A percentile compares a stretch with the other conserved stretches of the same genome.
These are phyloP conservation scores for Aschersonia sp. DNA, from an alignment of 2,329 filamentous ascomycete genomes.

Conservation along the genomic window DNA sequence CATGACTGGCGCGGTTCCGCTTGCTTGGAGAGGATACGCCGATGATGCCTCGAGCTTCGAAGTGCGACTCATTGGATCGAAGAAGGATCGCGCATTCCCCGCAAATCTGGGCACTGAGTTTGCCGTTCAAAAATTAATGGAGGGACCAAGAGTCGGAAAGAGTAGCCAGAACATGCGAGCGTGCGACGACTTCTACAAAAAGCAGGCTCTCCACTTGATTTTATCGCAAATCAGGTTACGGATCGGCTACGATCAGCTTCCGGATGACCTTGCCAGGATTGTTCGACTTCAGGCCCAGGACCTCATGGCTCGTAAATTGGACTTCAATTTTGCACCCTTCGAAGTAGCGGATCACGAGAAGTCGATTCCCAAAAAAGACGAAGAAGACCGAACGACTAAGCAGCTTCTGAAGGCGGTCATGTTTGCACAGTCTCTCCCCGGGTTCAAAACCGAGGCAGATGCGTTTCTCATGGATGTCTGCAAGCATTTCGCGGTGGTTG, in stretches of 20 bases:
- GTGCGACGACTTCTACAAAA: conserved; percentile 74
- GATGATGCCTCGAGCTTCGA: conserved; percentile 85
- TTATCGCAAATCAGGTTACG: conserved; percentile 81
- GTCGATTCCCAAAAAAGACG: conserved; percentile 75
- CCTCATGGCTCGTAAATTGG: conserved; percentile 55
- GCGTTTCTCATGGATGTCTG: conserved; percentile 68
- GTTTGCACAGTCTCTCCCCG: conserved; percentile 67
- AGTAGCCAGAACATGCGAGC: conserved; percentile 38
- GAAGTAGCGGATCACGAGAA: conserved; percentile 64
- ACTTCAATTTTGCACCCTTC: conserved; percentile 55
- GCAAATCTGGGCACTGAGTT: conserved; percentile 75
- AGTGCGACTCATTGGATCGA: conserved; percentile 75
- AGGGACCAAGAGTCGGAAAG: conserved; percentile 51
- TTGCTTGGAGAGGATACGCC: conserved; percentile 70
- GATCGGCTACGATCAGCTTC: conserved; percentile 73
- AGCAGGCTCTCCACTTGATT: conserved; percentile 78
- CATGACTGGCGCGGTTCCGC: conserved; percentile 74
- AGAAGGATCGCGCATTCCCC: conserved; percentile 77
- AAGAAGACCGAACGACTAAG: conserved; percentile 69
- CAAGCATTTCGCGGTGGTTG: conserved; percentile 79
- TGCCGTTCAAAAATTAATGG: conserved; percentile 77
- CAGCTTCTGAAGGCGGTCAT: conserved; percentile 82
- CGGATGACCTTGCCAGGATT: conserved; percentile 74
- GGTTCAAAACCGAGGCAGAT: conserved; percentile 63
- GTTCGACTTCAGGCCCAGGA: conserved; percentile 85